Evolutionary conservation across 108 stramenopile genomes (phyloP).

Genomic region (Skeletonema tropicum): DNA sequence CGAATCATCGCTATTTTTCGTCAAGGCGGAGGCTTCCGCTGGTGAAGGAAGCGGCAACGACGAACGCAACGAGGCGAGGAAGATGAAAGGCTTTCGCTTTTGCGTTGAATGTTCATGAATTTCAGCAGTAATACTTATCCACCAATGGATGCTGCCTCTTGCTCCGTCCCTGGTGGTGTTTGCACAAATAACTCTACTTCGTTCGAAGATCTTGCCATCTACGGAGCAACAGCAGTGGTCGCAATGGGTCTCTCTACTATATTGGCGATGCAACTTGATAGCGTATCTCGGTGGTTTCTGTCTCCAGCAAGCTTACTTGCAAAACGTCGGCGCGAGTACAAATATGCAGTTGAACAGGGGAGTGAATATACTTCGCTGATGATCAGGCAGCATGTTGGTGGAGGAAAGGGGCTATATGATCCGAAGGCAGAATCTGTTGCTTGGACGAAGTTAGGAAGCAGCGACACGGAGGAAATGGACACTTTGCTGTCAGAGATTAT

Average conservation of each 20-base stretch:
- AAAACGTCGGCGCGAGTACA: conserved; percentile 44
- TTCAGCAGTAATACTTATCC: no score
- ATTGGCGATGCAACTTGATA: conserved; percentile 38
- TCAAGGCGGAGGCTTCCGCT: no score
- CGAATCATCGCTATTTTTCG: no score
- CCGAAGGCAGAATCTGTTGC: conserved; percentile 27
- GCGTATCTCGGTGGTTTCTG: conserved; percentile 30
- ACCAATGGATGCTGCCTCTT: neutral
- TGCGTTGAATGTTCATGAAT: no score
- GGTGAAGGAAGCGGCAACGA: no score
- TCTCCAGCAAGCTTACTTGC: conserved; percentile 38
- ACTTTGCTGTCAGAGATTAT: conserved; percentile 19
- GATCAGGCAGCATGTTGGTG: conserved; percentile 45
- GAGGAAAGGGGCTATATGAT: conserved; percentile 20
- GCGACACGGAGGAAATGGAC: conserved; percentile 15
- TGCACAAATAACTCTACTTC: neutral
- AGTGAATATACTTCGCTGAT: conserved; percentile 34
- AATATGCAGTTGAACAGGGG: conserved; percentile 28
- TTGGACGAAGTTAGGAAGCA: conserved; percentile 10
- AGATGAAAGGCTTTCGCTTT: no score
- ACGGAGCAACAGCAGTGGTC: conserved; percentile 7
- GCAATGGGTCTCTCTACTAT: conserved; percentile 27
- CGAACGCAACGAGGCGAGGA: no score
- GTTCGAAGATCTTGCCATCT: conserved; percentile 12
- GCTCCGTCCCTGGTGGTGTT: conserved; percentile 12